These are phyloP conservation scores for Blumeria graminis DNA, from an alignment of 2,329 filamentous ascomycete species.

Conservation along the genomic window DNA sequence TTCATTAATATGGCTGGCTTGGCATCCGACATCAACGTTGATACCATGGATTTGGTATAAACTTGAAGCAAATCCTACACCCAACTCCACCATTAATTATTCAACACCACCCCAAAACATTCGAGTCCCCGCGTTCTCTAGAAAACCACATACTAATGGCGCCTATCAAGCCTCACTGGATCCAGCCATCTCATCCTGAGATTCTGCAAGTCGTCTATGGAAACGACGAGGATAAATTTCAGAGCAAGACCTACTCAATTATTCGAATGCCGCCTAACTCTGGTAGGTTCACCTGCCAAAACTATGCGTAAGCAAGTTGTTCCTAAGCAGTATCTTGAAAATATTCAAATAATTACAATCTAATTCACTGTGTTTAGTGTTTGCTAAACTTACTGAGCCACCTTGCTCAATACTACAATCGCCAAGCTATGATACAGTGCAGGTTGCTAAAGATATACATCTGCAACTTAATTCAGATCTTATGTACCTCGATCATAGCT, in stretches of 20 bases:
- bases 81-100: no score
- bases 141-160: conserved; percentile 18
- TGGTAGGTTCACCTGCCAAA: conserved; percentile 23
- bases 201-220: conserved; percentile 30
- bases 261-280: conserved; percentile 33
- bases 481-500: conserved; percentile 44
- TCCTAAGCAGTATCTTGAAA: no score
- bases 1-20: no score
- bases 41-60: no score
- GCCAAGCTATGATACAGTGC: conserved; percentile 39
- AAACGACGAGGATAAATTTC: conserved; percentile 21
- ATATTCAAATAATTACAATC: no score
- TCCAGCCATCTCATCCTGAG: conserved; percentile 32
- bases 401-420: conserved; percentile 29
- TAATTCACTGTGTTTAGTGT: neutral
- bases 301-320: no score
- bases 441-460: conserved; percentile 30
- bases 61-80: no score
- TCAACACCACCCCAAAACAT: no score
- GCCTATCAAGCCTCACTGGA: conserved; percentile 32
- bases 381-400: conserved; percentile 39
- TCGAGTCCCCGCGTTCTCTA: neutral
- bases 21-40: no score
- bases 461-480: conserved; percentile 40
- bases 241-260: conserved; percentile 33